Conservation (phyloP, 139 green algal species). For the Ulvella scutata region DNA sequence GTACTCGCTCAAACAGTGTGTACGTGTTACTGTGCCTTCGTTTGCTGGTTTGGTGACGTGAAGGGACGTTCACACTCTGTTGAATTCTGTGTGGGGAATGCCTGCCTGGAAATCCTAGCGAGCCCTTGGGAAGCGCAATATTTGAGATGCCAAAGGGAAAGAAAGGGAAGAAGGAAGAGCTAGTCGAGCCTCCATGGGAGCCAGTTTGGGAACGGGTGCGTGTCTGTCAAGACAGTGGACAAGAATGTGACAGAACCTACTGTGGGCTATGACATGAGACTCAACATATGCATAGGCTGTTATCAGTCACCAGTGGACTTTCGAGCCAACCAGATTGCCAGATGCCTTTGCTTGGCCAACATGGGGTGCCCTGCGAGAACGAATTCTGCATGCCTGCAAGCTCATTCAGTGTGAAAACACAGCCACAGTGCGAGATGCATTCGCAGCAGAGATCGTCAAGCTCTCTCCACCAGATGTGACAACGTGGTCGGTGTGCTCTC, state of each 20-base stretch:
- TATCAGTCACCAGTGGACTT: conserved; percentile 21
- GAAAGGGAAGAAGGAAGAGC: conserved; percentile 37
- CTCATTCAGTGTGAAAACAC: conserved; percentile 3
- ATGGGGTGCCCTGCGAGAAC: conserved; percentile 58
- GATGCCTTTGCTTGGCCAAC: conserved; percentile 64
- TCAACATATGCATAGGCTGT: conserved; percentile 23
- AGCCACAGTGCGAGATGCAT: conserved; percentile 42
- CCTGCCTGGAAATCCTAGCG: too few relatives aligned
- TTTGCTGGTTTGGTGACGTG: too few relatives aligned
- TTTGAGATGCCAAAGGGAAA: conserved; percentile 26
- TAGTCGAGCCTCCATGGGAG: conserved; percentile 43
- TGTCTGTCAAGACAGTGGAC: background rate
- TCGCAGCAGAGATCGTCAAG: conserved; percentile 56
- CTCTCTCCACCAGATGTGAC: conserved; percentile 46
- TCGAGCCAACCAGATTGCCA: conserved; percentile 24
- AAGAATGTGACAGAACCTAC: background rate
- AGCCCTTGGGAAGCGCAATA: background rate
- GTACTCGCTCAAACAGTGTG: too few relatives aligned
- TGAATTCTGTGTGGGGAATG: too few relatives aligned
- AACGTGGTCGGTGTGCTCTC: conserved; percentile 1
- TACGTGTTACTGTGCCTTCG: too few relatives aligned
- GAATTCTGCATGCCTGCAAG: conserved; percentile 41
- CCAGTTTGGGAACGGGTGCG: conserved; percentile 44
- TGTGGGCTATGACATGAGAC: background rate
- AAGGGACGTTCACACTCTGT: too few relatives aligned